Evolutionary conservation across 371 early-diverging fungal genomes (phyloP).

Genomic region (Polyrhizophydium stewartii): DNA sequence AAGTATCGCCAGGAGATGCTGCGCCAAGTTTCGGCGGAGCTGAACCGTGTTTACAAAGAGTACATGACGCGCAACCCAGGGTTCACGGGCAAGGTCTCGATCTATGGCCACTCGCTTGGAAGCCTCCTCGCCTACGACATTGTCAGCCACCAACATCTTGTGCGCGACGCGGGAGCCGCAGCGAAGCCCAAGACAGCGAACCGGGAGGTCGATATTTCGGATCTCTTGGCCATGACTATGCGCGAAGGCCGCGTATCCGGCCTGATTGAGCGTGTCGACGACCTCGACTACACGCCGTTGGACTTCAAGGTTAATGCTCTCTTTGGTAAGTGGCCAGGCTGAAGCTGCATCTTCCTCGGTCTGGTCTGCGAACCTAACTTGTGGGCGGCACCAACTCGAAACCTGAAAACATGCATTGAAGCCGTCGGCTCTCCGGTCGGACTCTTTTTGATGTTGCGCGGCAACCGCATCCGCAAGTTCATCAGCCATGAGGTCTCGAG

Average conservation of each 20-base stretch:
- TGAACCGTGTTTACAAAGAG: conserved; percentile 65
- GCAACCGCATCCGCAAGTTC: conserved; percentile 19
- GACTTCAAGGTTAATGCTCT: conserved; percentile 40
- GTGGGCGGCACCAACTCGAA: background rate
- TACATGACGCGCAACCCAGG: conserved; percentile 68
- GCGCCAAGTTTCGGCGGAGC: conserved; percentile 62
- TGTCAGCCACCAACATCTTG: conserved; percentile 49
- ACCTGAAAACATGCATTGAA: conserved; percentile 25
- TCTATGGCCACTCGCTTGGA: conserved; percentile 81
- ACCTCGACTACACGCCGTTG: conserved; percentile 25
- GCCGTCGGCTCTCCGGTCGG: conserved; percentile 76
- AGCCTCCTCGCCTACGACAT: conserved; percentile 74
- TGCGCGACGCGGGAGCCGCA: background rate
- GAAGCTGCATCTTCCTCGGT: no score
- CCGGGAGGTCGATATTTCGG: conserved; percentile 34
- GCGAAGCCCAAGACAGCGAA: conserved; percentile 7
- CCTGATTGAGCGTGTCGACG: conserved; percentile 20
- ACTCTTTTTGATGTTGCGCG: conserved; percentile 68
- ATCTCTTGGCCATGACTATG: conserved; percentile 19
- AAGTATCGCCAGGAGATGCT: conserved; percentile 77
- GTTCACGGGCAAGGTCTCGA: conserved; percentile 71
- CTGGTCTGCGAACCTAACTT: no score
- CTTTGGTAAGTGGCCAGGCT: conserved; percentile 28
- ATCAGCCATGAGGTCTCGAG: background rate
- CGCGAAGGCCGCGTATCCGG: conserved; percentile 19